Percentiles rank a stretch among this genome's conserved stretches.
These are phyloP conservation scores for Xylaria sp. DNA, from an alignment of 2,329 filamentous ascomycete species.

Conservation along the genomic window DNA sequence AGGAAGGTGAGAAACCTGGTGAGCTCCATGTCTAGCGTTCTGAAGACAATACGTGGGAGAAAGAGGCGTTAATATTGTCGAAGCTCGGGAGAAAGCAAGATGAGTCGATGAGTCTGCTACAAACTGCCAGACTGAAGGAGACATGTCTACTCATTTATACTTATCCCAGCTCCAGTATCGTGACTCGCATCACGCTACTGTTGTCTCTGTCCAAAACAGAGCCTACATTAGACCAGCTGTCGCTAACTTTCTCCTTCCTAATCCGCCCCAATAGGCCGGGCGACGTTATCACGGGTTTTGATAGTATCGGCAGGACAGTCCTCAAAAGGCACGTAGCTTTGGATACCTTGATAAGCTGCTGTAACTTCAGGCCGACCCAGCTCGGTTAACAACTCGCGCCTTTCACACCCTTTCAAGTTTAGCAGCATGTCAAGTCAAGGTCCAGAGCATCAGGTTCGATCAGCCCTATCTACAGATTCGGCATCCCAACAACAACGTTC, in stretches of 20 bases:
- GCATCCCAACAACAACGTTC: conserved; percentile 32
- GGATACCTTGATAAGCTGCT: conserved; percentile 25
- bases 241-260: conserved; percentile 42
- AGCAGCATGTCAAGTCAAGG: conserved; percentile 25
- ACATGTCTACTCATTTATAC: conserved; percentile 42
- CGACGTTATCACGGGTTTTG: conserved; percentile 34
- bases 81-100: conserved; percentile 42
- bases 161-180: conserved; percentile 37
- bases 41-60: conserved; percentile 43
- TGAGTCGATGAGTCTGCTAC: conserved; percentile 34
- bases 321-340: conserved; percentile 31
- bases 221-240: conserved; percentile 31
- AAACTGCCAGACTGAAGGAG: conserved; percentile 39
- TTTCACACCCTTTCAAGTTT: conserved; percentile 18
- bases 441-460: conserved; percentile 27
- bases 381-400: conserved; percentile 23
- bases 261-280: conserved; percentile 37
- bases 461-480: conserved; percentile 35
- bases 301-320: conserved; percentile 28
- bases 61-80: conserved; percentile 40
- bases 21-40: conserved; percentile 51
- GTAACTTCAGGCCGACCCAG: conserved; percentile 11
- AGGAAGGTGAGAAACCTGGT: conserved; percentile 52
- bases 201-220: conserved; percentile 36
- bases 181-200: conserved; percentile 35